Percentiles rank a stretch among this genome's conserved stretches.
Evolutionary conservation across 73 alveolate genomes (phyloP).

Genomic region (Effrenium voratum): DNA sequence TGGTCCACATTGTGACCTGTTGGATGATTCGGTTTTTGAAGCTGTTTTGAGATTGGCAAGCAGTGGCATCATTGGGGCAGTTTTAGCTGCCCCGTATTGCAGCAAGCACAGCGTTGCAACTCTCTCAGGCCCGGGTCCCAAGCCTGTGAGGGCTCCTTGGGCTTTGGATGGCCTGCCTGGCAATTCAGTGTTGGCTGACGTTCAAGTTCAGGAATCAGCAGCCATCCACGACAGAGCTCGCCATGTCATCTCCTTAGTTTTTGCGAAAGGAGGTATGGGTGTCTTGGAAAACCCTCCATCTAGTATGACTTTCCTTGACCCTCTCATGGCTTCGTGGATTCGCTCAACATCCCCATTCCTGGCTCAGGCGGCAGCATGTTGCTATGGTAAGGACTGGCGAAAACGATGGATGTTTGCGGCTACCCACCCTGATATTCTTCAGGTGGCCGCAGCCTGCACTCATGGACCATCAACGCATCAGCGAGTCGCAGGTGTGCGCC

Average conservation of each 20-base stretch:
- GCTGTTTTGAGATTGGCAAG: neutral
- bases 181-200: neutral
- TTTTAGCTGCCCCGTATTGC: neutral
- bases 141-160: neutral
- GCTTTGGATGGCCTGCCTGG: neutral
- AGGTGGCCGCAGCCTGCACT: neutral
- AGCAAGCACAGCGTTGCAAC: neutral
- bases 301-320: neutral
- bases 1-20: neutral
- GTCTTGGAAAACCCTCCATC: neutral
- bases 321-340: neutral
- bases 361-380: constrained; percentile 15
- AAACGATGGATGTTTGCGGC: neutral
- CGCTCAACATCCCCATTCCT: neutral
- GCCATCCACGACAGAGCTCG: neutral
- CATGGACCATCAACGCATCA: neutral
- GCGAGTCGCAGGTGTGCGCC: neutral
- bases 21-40: neutral
- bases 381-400: neutral
- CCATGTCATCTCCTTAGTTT: neutral
- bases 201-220: neutral
- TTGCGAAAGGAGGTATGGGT: neutral
- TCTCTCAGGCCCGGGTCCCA: neutral
- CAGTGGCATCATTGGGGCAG: neutral
- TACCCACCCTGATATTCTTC: neutral